Percentiles rank a stretch among this genome's conserved stretches.
These are phyloP conservation scores for Antitrichia curtipendula DNA, from an alignment of 225 moss, liverwort and hornwort genomes.

Conservation along the genomic window DNA sequence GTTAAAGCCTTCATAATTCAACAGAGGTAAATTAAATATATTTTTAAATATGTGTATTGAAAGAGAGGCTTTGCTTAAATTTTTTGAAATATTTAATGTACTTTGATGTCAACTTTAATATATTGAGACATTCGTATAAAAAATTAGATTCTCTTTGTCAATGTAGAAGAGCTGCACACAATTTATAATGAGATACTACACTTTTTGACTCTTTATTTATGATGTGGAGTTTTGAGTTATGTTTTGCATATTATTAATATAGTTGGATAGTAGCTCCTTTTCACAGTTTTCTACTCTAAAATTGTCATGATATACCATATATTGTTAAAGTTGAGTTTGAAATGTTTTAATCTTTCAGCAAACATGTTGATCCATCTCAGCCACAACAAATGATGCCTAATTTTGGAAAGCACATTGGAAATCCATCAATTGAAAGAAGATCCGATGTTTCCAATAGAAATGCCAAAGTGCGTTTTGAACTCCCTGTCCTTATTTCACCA, in stretches of 20 bases:
- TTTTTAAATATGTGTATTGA: not conserved
- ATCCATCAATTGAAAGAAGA: not conserved
- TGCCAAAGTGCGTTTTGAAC: not conserved
- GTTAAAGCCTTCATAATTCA: not conserved
- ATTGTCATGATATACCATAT: not conserved
- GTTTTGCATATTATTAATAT: not conserved
- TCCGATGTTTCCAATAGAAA: too few species aligned
- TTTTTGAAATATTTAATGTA: not conserved
- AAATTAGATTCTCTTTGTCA: not conserved
- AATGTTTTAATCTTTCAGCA: not conserved
- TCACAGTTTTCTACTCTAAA: not conserved
- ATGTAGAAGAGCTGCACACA: not conserved
- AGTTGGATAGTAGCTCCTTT: not conserved
- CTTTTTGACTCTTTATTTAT: not conserved
- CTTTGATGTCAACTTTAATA: not conserved
- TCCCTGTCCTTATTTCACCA: not conserved
- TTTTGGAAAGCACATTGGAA: accelerated
- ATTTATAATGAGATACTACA: too few species aligned
- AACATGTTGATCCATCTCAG: not conserved
- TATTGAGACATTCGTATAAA: not conserved
- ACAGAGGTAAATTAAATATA: too few species aligned
- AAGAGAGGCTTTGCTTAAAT: not conserved
- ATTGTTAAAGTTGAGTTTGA: not conserved
- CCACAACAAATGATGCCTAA: not conserved
- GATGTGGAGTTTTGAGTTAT: accelerated